These are phyloP conservation scores for Juglanconis oblonga DNA, from an alignment of 2,329 filamentous ascomycete genomes.

Conservation along the genomic window DNA sequence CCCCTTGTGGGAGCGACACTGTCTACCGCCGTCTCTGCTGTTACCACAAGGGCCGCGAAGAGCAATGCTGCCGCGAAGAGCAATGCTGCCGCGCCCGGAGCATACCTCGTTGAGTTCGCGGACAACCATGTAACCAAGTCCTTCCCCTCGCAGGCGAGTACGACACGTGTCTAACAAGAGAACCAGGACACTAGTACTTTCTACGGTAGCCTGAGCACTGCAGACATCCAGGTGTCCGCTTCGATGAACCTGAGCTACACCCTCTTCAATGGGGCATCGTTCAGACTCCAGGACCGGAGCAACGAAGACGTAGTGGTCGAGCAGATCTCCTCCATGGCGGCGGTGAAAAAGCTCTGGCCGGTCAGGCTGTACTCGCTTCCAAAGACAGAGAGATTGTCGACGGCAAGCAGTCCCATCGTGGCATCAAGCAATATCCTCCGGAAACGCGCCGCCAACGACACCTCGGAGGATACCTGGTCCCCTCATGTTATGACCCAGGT, in stretches of 20 bases:
- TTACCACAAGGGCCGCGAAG: background rate
- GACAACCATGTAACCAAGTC: conserved; percentile 1
- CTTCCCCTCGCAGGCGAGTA: background rate
- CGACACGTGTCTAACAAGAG: background rate
- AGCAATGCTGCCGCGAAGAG: background rate
- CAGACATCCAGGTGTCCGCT: background rate
- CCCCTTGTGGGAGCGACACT: background rate
- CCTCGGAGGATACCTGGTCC: conserved; percentile 15
- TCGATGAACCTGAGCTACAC: background rate
- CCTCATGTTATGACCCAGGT: conserved; percentile 33
- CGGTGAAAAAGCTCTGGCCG: background rate
- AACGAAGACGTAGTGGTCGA: background rate
- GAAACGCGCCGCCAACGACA: background rate
- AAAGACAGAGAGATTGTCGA: background rate
- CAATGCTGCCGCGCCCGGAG: background rate
- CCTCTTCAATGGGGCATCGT: conserved; percentile 7
- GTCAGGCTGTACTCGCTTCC: background rate
- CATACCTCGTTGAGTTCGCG: conserved; percentile 5
- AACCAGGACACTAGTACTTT: background rate
- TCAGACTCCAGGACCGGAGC: background rate
- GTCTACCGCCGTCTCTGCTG: too few species aligned
- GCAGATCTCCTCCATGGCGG: conserved; percentile 4
- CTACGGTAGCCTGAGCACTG: background rate
- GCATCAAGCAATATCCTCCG: background rate
- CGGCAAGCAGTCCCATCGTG: background rate